Conservation (phyloP, 2,329 filamentous ascomycete genomes). For the Pseudocercospora macadamiae region DNA sequence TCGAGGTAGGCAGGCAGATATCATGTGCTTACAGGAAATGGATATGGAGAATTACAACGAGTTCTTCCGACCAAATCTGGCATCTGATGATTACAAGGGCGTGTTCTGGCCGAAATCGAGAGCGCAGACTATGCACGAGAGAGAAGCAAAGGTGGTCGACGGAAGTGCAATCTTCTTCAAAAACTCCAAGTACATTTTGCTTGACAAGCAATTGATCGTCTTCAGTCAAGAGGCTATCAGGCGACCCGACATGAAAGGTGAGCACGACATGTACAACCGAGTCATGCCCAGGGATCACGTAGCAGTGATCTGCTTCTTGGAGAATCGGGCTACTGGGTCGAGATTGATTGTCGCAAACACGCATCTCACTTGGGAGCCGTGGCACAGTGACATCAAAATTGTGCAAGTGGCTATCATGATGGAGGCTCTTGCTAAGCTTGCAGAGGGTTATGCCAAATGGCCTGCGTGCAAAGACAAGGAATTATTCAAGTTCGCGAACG, state of each 20-base stretch:
- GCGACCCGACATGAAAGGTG: slow-evolving; percentile 93
- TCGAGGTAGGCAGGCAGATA: slow-evolving; percentile 76
- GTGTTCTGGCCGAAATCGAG: slow-evolving; percentile 90
- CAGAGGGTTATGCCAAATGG: slow-evolving; percentile 80
- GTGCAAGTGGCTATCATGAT: slow-evolving; percentile 95
- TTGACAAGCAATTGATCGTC: slow-evolving; percentile 93
- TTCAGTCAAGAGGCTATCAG: slow-evolving; percentile 92
- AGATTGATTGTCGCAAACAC: slow-evolving; percentile 91
- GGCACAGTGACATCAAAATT: slow-evolving; percentile 89
- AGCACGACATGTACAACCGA: slow-evolving; percentile 96
- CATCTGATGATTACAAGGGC: slow-evolving; percentile 87
- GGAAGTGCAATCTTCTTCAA: slow-evolving; percentile 98
- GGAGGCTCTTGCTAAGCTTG: slow-evolving; percentile 84
- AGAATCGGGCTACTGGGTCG: slow-evolving; percentile 87
- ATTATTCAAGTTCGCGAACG: slow-evolving; percentile 51
- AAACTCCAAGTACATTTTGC: slow-evolving; percentile 85
- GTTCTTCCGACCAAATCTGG: slow-evolving; percentile 84
- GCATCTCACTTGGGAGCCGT: slow-evolving; percentile 93
- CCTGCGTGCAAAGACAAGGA: slow-evolving; percentile 80
- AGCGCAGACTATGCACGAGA: slow-evolving; percentile 87
- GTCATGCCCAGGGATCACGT: slow-evolving; percentile 99
- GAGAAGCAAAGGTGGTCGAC: slow-evolving; percentile 86
- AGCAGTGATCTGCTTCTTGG: slow-evolving; percentile 86
- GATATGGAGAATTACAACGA: slow-evolving; percentile 90
- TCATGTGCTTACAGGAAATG: slow-evolving; percentile 91